Conservation (phyloP, 352 stramenopile species). For the Globisporangium splendens region DNA sequence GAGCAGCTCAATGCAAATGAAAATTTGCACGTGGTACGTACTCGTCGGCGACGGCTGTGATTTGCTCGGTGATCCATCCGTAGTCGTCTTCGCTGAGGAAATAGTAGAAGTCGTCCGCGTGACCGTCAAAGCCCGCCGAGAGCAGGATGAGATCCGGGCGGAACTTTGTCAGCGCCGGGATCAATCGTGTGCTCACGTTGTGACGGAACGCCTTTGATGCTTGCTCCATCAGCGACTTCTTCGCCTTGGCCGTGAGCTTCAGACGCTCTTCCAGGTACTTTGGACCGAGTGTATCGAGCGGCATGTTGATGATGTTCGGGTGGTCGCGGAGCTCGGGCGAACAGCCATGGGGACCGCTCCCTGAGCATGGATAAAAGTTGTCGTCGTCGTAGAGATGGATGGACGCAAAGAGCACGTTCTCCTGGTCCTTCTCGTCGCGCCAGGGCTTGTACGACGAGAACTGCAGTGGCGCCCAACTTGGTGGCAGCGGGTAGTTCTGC, state of each 20-base stretch:
- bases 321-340: conserved; percentile 40
- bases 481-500: conserved; percentile 58
- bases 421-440: conserved; percentile 53
- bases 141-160: conserved; percentile 61
- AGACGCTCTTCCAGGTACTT: conserved; percentile 56
- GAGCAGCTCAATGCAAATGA: neutral
- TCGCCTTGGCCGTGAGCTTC: conserved; percentile 52
- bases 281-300: conserved; percentile 43
- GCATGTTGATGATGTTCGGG: conserved; percentile 56
- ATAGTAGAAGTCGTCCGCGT: conserved; percentile 69
- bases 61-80: conserved; percentile 77
- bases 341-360: conserved; percentile 39
- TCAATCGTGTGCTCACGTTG: conserved; percentile 36
- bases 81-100: conserved; percentile 85
- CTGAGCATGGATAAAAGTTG: conserved; percentile 64
- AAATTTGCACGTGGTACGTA: conserved; percentile 46
- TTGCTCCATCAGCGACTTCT: conserved; percentile 43
- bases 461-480: conserved; percentile 52
- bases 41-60: conserved; percentile 89
- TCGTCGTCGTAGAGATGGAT: conserved; percentile 63
- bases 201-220: conserved; percentile 44
- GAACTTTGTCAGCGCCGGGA: conserved; percentile 46
- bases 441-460: conserved; percentile 69
- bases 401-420: conserved; percentile 66
- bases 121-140: conserved; percentile 66